Base-by-base conservation (phyloP, 1,139 yeast species). In the Taphrina confusa region DNA sequence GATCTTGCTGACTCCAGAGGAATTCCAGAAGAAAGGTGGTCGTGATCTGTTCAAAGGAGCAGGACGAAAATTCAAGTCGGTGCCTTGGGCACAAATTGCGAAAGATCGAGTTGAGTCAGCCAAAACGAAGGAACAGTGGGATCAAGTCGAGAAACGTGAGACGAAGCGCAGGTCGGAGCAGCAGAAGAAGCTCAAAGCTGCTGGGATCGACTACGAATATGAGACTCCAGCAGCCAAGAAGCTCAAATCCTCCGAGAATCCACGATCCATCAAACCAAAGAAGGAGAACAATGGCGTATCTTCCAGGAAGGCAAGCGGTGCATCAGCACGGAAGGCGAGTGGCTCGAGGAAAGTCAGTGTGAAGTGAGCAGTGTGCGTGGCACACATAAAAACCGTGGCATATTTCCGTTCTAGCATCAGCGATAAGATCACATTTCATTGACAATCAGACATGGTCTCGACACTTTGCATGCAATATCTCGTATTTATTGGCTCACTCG, bases 51-150 rank as follows among this genome's bases (percentile, higher is more conserved):
- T 81, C 72, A 77, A 76, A 62, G 85, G 85, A 49, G 76, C 85
- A 23, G 79, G 76, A 69, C 73, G 70, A 56, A 80, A 77, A 66
- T 85, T 78, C 74, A 82, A 78, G 69, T 77, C 79, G n/a, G 76
- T 84, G 55, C 88, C 88, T 49, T 80, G 86, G 84, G 74, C 75
- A 60, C 80, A 78, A 68, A 78, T 84, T 54, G 77, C 82, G 61
- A 79, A 78, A 67, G 74, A 75, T 45, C 78, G 79, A 65, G 78
- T 81, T 66, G 88, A 85, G 68, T 76, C 75, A 62, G 80, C 83
- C 60, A 84, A 82, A 69, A 70, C 81, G 16, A 70, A 73, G 64
- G 82, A 81, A 60, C 81, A 85, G 69, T 82, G 91, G 83, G 80
- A 79, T 64, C 78, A 77, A 65, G 72, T 82, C 62, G 78, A 78